phyloP scores from a whole-genome alignment of 352 stramenopile genomes.

The Globisporangium recalcitrans region DNA sequence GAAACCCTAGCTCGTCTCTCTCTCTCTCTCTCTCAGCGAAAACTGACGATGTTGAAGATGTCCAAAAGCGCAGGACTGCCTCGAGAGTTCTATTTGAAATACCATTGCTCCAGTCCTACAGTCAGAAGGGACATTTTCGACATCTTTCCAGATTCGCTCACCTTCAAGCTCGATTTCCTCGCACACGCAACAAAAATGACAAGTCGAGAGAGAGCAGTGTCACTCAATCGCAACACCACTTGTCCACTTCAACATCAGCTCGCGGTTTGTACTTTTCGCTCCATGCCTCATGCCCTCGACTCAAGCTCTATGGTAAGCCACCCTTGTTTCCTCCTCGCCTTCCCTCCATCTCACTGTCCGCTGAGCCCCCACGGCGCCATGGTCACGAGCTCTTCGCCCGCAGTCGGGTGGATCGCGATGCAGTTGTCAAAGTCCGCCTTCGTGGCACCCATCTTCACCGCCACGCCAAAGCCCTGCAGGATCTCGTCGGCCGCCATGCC shows the following conservation, averaged over 20 bases:
- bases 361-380: slow-evolving; percentile 80
- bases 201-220: too few species aligned
- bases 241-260: neutral
- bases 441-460: slow-evolving; percentile 97
- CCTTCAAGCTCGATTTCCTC: too few species aligned
- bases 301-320: neutral
- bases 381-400: slow-evolving; percentile 97
- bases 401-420: slow-evolving; percentile 96
- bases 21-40: neutral
- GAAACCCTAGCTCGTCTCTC: neutral
- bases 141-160: too few species aligned
- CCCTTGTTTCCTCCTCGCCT: neutral
- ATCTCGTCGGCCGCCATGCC: slow-evolving; percentile 96
- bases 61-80: too few species aligned
- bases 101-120: too few species aligned
- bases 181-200: too few species aligned
- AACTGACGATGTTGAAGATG: too few species aligned
- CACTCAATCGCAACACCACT: too few species aligned
- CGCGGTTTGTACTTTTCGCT: too few species aligned
- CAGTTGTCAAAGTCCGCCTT: slow-evolving; percentile 96
- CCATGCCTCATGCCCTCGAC: too few species aligned
- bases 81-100: too few species aligned
- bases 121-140: too few species aligned
- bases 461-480: slow-evolving; percentile 97
- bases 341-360: slow-evolving; percentile 7